Evolutionary conservation across 257 asterid species (phyloP).

Genomic region (Penstemon eatonii): DNA sequence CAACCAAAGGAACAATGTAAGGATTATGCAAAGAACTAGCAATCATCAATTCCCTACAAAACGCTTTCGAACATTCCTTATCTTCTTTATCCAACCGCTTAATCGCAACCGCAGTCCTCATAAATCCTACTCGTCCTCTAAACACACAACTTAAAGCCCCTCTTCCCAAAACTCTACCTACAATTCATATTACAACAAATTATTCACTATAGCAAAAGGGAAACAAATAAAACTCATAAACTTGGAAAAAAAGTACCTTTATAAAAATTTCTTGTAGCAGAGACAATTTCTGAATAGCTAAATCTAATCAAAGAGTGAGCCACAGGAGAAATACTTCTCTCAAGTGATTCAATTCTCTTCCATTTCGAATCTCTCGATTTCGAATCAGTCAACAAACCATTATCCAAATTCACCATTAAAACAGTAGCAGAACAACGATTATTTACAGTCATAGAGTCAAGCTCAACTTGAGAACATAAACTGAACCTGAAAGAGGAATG

Average conservation of each 20-base stretch:
- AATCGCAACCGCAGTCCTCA: slow-evolving; percentile 68
- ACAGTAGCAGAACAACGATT: slow-evolving; percentile 60
- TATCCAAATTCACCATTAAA: slow-evolving; percentile 89
- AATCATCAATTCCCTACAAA: slow-evolving; percentile 90
- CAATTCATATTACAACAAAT: slow-evolving; percentile 1
- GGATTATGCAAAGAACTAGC: slow-evolving; percentile 78
- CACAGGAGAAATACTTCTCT: slow-evolving; percentile 82
- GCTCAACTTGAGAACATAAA: slow-evolving; percentile 84
- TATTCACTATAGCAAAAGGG: not conserved
- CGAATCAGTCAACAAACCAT: slow-evolving; percentile 60
- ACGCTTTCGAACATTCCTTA: slow-evolving; percentile 79
- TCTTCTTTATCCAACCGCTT: slow-evolving; percentile 81
- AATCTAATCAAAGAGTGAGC: slow-evolving; percentile 79
- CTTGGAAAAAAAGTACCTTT: slow-evolving; percentile 45
- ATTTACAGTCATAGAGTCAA: slow-evolving; percentile 68
- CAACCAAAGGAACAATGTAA: slow-evolving; percentile 80
- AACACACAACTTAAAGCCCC: slow-evolving; percentile 92
- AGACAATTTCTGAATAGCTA: slow-evolving; percentile 61
- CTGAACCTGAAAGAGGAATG: slow-evolving; percentile 95
- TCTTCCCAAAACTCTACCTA: slow-evolving; percentile 93
- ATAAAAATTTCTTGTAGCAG: slow-evolving; percentile 70
- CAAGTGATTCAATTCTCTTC: slow-evolving; percentile 80
- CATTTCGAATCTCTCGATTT: slow-evolving; percentile 64
- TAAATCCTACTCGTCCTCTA: slow-evolving; percentile 73
- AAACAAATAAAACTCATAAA: not conserved